Conservation (phyloP, 345 rosid genomes). For the Populus simonii region DNA sequence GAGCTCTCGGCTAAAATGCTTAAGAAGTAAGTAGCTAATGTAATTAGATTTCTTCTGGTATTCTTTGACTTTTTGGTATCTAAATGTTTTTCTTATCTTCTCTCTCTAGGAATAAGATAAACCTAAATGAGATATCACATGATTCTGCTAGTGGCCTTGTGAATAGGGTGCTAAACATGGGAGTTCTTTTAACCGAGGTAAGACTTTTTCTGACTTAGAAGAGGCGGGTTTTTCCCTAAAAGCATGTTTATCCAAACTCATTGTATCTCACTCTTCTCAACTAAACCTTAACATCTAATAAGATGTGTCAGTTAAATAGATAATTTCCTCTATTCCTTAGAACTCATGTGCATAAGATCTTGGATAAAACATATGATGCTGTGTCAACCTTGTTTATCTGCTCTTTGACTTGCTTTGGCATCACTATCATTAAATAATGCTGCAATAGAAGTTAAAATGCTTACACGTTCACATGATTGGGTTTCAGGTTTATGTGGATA, state of each 20-base stretch:
- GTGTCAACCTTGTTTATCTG: neutral
- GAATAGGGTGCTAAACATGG: constrained; percentile 58
- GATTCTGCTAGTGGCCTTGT: constrained; percentile 89
- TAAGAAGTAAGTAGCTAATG: constrained; percentile 47
- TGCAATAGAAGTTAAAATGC: neutral
- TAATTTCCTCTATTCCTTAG: neutral
- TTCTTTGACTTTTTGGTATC: neutral
- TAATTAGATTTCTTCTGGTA: neutral
- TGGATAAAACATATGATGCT: neutral
- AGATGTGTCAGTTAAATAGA: neutral
- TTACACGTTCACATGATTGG: constrained; percentile 1
- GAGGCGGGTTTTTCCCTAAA: neutral
- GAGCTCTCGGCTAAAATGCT: constrained; percentile 96
- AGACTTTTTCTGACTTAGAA: constrained; percentile 7
- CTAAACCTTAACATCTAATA: neutral
- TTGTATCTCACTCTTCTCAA: neutral
- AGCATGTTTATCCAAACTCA: neutral
- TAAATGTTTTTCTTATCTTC: constrained; percentile 1
- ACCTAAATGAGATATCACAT: constrained; percentile 87
- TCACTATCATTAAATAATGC: neutral
- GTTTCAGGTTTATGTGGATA: constrained; percentile 81
- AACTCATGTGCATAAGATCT: neutral
- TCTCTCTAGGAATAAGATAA: constrained; percentile 63
- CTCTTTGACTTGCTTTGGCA: neutral
- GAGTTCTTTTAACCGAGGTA: constrained; percentile 91